Conservation (phyloP, 2,329 filamentous ascomycete species). For the Hymenoscyphus scutula region DNA sequence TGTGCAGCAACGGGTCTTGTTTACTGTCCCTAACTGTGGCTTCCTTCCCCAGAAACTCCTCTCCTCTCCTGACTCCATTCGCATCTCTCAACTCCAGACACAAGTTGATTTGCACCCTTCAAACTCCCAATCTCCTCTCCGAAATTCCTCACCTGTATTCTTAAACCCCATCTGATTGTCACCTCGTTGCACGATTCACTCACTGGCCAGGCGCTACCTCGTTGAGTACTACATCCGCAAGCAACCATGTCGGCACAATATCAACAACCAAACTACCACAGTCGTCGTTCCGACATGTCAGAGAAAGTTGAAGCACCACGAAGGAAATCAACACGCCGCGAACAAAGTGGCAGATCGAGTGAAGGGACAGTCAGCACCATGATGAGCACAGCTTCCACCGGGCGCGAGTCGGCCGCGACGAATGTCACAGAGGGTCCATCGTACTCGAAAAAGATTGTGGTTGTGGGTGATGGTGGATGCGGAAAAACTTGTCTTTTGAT, state of each 20-base stretch:
- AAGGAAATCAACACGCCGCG: constrained; percentile 34
- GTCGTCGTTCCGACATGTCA: constrained; percentile 32
- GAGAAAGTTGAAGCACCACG: constrained; percentile 33
- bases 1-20: not conserved
- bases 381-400: constrained; percentile 69
- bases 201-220: not conserved
- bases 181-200: constrained; percentile 2
- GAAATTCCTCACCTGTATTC: not conserved
- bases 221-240: not conserved
- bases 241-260: constrained; percentile 32
- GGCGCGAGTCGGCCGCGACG: constrained; percentile 75
- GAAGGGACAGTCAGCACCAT: constrained; percentile 88
- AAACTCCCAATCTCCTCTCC: not conserved
- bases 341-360: constrained; percentile 58
- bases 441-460: constrained; percentile 99
- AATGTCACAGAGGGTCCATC: constrained; percentile 86
- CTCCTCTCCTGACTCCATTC: not conserved
- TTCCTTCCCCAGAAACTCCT: not conserved
- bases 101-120: not conserved
- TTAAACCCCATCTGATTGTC: not conserved
- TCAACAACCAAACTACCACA: constrained; percentile 33
- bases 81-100: constrained; percentile 6
- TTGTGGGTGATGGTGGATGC: constrained; percentile 95
- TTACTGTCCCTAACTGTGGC: not conserved
- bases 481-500: constrained; percentile 98